phyloP scores from a whole-genome alignment of 768 basidiomycete species.

The Porphyrellus cyaneotinctus region DNA sequence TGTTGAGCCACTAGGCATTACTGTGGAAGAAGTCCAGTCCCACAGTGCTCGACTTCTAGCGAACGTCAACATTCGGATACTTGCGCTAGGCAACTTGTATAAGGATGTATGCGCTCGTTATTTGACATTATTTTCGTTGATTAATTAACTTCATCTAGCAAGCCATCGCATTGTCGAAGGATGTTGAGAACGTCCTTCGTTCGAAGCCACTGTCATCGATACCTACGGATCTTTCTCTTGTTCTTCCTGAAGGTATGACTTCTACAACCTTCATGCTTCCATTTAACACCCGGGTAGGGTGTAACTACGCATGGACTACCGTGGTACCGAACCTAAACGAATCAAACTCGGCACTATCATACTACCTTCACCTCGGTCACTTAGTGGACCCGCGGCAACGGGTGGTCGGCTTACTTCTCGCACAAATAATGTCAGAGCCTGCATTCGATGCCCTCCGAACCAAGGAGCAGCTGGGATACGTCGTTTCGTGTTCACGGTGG shows the following conservation, averaged over 20 bases:
- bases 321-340: slow-evolving; percentile 80
- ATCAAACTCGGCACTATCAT: slow-evolving; percentile 81
- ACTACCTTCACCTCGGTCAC: slow-evolving; percentile 79
- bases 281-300: slow-evolving; percentile 43
- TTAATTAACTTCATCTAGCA: slow-evolving; percentile 46
- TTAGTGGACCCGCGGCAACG: slow-evolving; percentile 59
- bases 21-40: slow-evolving; percentile 59
- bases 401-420: slow-evolving; percentile 65
- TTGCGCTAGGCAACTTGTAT: slow-evolving; percentile 81
- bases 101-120: slow-evolving; percentile 57
- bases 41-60: slow-evolving; percentile 61
- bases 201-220: slow-evolving; percentile 40
- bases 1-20: slow-evolving; percentile 50
- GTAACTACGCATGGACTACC: slow-evolving; percentile 62
- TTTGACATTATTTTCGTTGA: not conserved
- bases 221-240: slow-evolving; percentile 47
- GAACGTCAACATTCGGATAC: slow-evolving; percentile 61
- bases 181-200: slow-evolving; percentile 62
- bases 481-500: slow-evolving; percentile 65
- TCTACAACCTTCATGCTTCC: not conserved
- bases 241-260: slow-evolving; percentile 64
- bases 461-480: slow-evolving; percentile 93
- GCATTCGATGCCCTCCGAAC: slow-evolving; percentile 89
- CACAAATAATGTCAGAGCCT: slow-evolving; percentile 86
- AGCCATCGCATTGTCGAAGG: slow-evolving; percentile 67